Conservation (phyloP, 495 filamentous ascomycete species). For the Choiromyces venosus region DNA sequence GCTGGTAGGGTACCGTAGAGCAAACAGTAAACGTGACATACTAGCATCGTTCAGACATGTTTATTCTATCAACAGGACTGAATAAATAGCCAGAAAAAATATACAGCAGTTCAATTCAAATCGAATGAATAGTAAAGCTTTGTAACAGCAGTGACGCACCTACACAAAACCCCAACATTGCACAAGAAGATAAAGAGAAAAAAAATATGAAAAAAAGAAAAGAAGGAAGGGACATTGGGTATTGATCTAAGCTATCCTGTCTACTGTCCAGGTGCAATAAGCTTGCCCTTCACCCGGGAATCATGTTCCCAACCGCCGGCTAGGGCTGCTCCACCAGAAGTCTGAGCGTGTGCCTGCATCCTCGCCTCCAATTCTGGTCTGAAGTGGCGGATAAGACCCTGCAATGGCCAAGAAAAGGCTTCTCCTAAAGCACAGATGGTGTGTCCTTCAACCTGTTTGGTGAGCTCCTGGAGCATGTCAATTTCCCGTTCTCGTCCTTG, state of each 20-base stretch:
- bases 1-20: background rate
- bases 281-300: conserved; percentile 66
- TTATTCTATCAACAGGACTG: no score
- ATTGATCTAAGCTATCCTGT: background rate
- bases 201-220: background rate
- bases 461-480: conserved; percentile 98
- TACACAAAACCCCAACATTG: background rate
- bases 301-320: conserved; percentile 86
- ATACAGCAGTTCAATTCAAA: background rate
- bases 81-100: background rate
- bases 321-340: conserved; percentile 62
- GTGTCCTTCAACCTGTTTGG: conserved; percentile 98
- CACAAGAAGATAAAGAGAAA: background rate
- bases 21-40: background rate
- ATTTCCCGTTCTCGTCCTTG: conserved; percentile 84
- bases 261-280: conserved; percentile 83
- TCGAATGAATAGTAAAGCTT: background rate
- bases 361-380: conserved; percentile 87
- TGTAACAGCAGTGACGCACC: background rate
- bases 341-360: conserved; percentile 67
- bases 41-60: background rate
- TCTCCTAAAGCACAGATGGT: conserved; percentile 97
- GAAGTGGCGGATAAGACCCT: conserved; percentile 97
- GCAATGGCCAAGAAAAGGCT: conserved; percentile 96
- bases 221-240: background rate